Percentiles rank a stretch among this genome's conserved stretches.
Conservation (phyloP, 371 early-diverging fungal genomes). For the Actinomortierella wolfii region DNA sequence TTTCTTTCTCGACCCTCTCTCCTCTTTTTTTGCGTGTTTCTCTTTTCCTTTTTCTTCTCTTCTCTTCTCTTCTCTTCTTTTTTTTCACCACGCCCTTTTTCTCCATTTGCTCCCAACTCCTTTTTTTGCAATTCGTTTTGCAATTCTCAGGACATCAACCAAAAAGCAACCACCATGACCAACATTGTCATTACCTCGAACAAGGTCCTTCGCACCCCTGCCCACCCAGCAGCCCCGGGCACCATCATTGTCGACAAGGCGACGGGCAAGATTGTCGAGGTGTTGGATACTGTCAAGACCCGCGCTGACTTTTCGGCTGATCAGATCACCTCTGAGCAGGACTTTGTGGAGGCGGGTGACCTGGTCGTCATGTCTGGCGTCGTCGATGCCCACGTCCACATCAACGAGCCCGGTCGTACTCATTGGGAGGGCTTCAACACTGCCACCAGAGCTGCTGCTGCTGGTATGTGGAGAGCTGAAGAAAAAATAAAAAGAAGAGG, state of each 20-base stretch:
- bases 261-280: conserved; percentile 57
- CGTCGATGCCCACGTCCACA: conserved; percentile 82
- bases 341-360: conserved; percentile 54
- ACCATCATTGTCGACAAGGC: conserved; percentile 54
- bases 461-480: conserved; percentile 43
- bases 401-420: conserved; percentile 85
- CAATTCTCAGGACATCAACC: too few species aligned
- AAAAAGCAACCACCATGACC: conserved; percentile 7
- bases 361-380: conserved; percentile 75
- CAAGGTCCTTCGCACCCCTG: conserved; percentile 52
- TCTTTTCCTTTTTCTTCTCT: background rate
- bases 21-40: background rate
- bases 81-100: conserved; percentile 2
- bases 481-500: background rate
- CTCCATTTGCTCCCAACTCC: background rate
- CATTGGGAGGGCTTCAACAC: conserved; percentile 87
- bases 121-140: too few species aligned
- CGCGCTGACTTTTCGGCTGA: conserved; percentile 18
- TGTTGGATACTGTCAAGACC: conserved; percentile 38
- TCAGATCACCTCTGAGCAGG: conserved; percentile 12
- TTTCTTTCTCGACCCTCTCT: conserved; percentile 5
- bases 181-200: conserved; percentile 31
- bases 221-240: conserved; percentile 47
- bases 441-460: conserved; percentile 81
- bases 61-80: conserved; percentile 6